phyloP scores from a whole-genome alignment of 768 basidiomycete genomes.

The Cyclocybe aegerita region DNA sequence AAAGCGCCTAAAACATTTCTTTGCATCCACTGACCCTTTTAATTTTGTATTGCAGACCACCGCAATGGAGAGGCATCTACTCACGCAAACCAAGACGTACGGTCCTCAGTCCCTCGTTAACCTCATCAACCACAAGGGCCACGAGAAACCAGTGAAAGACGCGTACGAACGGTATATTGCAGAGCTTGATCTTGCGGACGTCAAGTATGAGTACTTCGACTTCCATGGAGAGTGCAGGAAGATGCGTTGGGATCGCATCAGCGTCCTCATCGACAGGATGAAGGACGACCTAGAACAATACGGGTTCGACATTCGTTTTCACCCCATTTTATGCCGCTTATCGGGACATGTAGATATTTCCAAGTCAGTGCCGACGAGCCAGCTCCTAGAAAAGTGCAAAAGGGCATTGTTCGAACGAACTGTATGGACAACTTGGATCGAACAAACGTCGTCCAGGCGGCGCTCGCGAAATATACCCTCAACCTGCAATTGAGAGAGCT shows the following conservation, averaged over 20 bases:
- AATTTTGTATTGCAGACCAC: conserved; percentile 30
- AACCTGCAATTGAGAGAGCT: conserved; percentile 72
- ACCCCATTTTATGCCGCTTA: conserved; percentile 3
- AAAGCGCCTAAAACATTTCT: background rate
- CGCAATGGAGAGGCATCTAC: conserved; percentile 72
- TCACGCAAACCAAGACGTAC: conserved; percentile 70
- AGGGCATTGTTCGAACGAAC: conserved; percentile 85
- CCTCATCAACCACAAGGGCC: conserved; percentile 90
- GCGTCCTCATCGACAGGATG: conserved; percentile 73
- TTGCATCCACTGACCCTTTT: background rate
- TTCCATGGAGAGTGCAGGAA: conserved; percentile 95
- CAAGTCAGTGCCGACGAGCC: conserved; percentile 52
- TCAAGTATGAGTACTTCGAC: conserved; percentile 93
- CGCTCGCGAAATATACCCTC: conserved; percentile 84
- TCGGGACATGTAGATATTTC: conserved; percentile 61
- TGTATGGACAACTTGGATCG: conserved; percentile 98
- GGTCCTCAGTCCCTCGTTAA: conserved; percentile 82
- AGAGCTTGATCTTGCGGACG: conserved; percentile 60
- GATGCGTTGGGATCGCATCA: conserved; percentile 94
- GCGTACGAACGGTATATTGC: conserved; percentile 81
- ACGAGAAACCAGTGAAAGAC: conserved; percentile 93
- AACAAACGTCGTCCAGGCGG: conserved; percentile 94
- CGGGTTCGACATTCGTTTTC: conserved; percentile 46
- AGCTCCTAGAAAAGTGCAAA: conserved; percentile 59
- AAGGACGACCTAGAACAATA: conserved; percentile 66